Conservation (phyloP, 345 rosid species). For the Cardiospermum halicacabum region DNA sequence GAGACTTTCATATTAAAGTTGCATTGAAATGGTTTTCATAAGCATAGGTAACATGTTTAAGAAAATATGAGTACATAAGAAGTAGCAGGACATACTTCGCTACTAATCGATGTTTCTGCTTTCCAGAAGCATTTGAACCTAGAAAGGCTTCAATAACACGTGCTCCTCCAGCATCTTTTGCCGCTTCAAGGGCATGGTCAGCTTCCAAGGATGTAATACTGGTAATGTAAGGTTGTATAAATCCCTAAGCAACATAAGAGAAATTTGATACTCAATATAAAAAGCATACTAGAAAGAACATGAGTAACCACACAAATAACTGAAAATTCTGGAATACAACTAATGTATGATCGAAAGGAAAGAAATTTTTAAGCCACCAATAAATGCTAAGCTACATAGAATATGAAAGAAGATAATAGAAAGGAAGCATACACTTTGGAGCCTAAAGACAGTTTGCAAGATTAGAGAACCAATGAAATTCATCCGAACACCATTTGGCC, state of each 20-base stretch:
- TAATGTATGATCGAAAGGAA: background rate
- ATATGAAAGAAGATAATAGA: slow-evolving; percentile 1
- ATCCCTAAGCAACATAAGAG: slow-evolving; percentile 45
- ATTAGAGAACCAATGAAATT: slow-evolving; percentile 84
- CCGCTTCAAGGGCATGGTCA: slow-evolving; percentile 60
- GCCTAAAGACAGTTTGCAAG: slow-evolving; percentile 78
- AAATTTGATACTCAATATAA: slow-evolving; percentile 1
- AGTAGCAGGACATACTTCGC: slow-evolving; percentile 51
- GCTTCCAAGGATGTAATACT: slow-evolving; percentile 75
- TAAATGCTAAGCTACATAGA: background rate
- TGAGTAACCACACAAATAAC: slow-evolving; percentile 1
- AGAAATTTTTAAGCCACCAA: background rate
- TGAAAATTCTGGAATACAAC: background rate
- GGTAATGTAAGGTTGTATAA: slow-evolving; percentile 57
- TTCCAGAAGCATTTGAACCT: slow-evolving; percentile 59
- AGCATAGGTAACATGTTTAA: slow-evolving; percentile 5
- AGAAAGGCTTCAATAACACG: slow-evolving; percentile 86
- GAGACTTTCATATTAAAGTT: background rate
- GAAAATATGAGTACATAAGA: slow-evolving; percentile 7
- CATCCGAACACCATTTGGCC: slow-evolving; percentile 72
- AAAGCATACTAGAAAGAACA: background rate
- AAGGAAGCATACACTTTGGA: slow-evolving; percentile 59
- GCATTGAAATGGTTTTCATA: background rate
- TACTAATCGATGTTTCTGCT: slow-evolving; percentile 68
- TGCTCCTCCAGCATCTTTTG: slow-evolving; percentile 80